phyloP scores from a whole-genome alignment of 805 yeast species.

The Lipomyces oligophaga region DNA sequence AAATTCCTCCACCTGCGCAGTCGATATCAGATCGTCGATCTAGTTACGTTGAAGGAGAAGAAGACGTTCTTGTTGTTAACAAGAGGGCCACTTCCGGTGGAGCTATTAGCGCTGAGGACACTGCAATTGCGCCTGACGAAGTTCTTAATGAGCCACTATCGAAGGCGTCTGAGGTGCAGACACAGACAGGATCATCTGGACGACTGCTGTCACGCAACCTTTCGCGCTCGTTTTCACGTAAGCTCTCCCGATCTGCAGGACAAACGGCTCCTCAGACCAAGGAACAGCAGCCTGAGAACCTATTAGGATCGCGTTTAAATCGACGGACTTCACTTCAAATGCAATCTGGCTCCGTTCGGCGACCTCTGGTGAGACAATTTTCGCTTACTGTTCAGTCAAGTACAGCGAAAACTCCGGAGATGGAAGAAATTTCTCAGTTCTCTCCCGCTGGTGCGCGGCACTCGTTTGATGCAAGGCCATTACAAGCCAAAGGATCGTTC shows the following conservation, averaged over 20 bases:
- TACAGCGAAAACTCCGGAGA: too few species aligned
- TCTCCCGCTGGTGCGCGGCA: too few species aligned
- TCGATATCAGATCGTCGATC: neutral
- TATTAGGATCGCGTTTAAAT: neutral
- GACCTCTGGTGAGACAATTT: neutral
- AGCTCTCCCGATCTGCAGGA: too few species aligned
- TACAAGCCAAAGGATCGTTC: too few species aligned
- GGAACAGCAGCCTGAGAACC: neutral
- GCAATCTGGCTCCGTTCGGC: neutral
- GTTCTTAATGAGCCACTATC: too few species aligned
- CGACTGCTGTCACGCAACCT: neutral
- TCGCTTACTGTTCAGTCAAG: neutral
- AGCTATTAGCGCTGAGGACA: neutral
- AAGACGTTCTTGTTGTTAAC: constrained; percentile 6
- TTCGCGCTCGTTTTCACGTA: too few species aligned
- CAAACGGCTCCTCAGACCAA: neutral
- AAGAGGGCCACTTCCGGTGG: constrained; percentile 4
- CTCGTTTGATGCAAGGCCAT: too few species aligned
- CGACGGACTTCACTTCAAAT: neutral
- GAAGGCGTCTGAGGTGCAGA: neutral
- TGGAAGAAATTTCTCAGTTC: too few species aligned
- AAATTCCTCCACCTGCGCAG: neutral
- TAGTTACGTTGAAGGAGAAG: constrained; percentile 3
- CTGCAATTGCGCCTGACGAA: neutral
- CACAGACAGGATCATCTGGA: neutral